Conservation (phyloP, 192 early-diverging fungal genomes). For the Gaertneriomyces semiglobifer region DNA sequence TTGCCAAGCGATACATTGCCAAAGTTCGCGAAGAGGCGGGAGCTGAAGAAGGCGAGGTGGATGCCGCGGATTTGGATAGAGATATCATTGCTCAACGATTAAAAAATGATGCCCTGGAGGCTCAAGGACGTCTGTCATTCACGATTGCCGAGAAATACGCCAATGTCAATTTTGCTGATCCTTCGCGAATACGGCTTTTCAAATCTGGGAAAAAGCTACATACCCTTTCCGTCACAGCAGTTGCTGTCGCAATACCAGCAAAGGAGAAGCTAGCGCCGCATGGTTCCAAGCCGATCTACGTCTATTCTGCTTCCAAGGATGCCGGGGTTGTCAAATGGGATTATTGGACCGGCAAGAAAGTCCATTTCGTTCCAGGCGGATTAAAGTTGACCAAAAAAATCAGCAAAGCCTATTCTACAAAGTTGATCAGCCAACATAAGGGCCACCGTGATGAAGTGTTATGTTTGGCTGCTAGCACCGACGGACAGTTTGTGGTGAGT, state of each 20-base stretch:
- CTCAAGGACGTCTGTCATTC: constrained; percentile 49
- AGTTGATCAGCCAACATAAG: constrained; percentile 23
- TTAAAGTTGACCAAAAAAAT: constrained; percentile 64
- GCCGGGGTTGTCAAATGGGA: constrained; percentile 90
- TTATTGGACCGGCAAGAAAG: constrained; percentile 62
- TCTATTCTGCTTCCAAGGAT: constrained; percentile 91
- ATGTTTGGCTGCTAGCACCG: constrained; percentile 39
- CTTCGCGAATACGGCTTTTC: constrained; percentile 28
- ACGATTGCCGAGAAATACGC: constrained; percentile 57
- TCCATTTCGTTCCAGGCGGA: constrained; percentile 69
- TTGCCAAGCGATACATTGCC: constrained; percentile 89
- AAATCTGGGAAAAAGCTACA: constrained; percentile 56
- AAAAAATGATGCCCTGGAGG: constrained; percentile 67
- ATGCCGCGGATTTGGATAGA: constrained; percentile 87
- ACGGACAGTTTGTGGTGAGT: constrained; percentile 57
- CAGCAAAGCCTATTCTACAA: constrained; percentile 34
- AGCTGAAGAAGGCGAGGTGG: constrained; percentile 70
- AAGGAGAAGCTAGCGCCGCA: constrained; percentile 7
- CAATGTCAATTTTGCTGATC: constrained; percentile 33
- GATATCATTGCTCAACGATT: constrained; percentile 89
- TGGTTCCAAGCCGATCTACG: constrained; percentile 35
- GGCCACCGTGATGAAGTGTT: constrained; percentile 56
- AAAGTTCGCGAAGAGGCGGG: constrained; percentile 66
- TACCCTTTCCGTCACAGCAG: constrained; percentile 74
- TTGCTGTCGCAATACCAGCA: constrained; percentile 61